Evolutionary conservation across 257 asterid species (phyloP).

Genomic region (Prunella vulgaris): DNA sequence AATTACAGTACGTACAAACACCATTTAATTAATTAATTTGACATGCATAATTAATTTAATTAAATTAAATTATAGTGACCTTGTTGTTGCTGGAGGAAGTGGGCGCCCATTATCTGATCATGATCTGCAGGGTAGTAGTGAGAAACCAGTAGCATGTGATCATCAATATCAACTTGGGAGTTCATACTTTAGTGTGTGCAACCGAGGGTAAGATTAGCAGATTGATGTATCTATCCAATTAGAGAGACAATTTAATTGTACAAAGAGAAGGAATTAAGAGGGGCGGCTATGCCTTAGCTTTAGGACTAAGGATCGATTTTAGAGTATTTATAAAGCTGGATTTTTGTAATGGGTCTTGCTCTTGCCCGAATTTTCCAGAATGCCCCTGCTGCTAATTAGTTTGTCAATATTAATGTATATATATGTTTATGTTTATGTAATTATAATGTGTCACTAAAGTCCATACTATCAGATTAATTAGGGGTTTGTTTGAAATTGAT

Average conservation of each 20-base stretch:
- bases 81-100: conserved; percentile 16
- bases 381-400: conserved; percentile 23
- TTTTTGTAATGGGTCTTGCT: conserved; percentile 23
- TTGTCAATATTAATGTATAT: not conserved
- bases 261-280: not conserved
- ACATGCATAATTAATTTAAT: not conserved
- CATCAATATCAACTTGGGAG: conserved; percentile 36
- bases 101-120: not conserved
- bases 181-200: conserved; percentile 13
- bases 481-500: too few species aligned
- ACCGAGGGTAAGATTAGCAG: not conserved
- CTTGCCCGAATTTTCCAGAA: conserved; percentile 21
- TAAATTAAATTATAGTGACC: not conserved
- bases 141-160: conserved; percentile 46
- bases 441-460: not conserved
- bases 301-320: conserved; percentile 14
- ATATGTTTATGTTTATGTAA: not conserved
- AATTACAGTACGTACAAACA: too few species aligned
- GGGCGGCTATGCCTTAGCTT: conserved; percentile 16
- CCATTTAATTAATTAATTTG: too few species aligned
- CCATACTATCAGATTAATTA: not conserved
- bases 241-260: not conserved
- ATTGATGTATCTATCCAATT: not conserved
- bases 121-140: conserved; percentile 35
- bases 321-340: conserved; percentile 43